phyloP scores from a whole-genome alignment of 345 rosid species.

The Citrus glauca region DNA sequence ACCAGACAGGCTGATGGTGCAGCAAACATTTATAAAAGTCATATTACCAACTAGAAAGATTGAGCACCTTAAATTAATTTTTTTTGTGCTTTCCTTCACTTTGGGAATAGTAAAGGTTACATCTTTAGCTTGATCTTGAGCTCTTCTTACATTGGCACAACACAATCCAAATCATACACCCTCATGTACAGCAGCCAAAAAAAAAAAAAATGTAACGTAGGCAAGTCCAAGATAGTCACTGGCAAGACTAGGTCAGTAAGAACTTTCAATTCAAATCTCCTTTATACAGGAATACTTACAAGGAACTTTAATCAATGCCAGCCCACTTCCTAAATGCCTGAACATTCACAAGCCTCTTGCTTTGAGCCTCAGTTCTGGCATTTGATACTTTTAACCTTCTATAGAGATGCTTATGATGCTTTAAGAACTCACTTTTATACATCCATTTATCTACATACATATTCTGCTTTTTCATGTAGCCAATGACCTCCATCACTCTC shows the following conservation, averaged over 20 bases:
- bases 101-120: not conserved
- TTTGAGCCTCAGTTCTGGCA: constrained; percentile 62
- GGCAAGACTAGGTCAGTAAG: not conserved
- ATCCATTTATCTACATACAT: constrained; percentile 53
- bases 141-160: not conserved
- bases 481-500: constrained; percentile 74
- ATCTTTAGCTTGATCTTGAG: not conserved
- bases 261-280: not conserved
- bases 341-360: constrained; percentile 60
- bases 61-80: not conserved
- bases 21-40: not conserved
- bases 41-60: not conserved
- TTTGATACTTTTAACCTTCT: constrained; percentile 48
- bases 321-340: constrained; percentile 57
- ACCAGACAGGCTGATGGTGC: not conserved
- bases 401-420: constrained; percentile 72
- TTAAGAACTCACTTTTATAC: constrained; percentile 63
- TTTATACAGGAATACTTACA: not conserved
- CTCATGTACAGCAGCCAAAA: not conserved
- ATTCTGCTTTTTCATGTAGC: constrained; percentile 43
- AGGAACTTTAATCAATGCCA: constrained; percentile 29
- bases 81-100: not conserved
- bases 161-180: not conserved
- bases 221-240: not conserved
- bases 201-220: not conserved